A percentile compares a stretch with the other conserved stretches of the same genome.
These are phyloP conservation scores for Aspergillus egyptiacus DNA, from an alignment of 495 filamentous ascomycete species.

Conservation along the genomic window DNA sequence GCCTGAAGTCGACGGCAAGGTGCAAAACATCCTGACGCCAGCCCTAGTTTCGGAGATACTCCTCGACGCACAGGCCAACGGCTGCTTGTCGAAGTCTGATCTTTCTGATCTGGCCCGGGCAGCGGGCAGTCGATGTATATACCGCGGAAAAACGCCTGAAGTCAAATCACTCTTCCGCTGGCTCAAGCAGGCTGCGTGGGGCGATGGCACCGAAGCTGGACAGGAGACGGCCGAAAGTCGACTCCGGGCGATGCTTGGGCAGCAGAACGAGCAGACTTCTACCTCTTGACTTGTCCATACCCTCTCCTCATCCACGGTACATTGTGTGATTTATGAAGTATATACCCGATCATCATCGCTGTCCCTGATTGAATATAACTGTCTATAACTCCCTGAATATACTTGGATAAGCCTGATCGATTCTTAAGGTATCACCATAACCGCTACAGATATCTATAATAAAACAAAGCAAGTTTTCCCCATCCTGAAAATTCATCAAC, in stretches of 20 bases:
- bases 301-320: too few species aligned
- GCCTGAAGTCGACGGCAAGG: slow-evolving; percentile 8
- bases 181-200: slow-evolving; percentile 26
- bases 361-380: too few species aligned
- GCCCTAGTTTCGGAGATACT: slow-evolving; percentile 39
- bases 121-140: neutral
- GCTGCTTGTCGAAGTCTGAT: neutral
- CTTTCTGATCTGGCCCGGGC: neutral
- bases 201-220: slow-evolving; percentile 13
- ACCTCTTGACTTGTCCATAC: neutral
- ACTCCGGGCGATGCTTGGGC: slow-evolving; percentile 36
- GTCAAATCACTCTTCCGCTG: slow-evolving; percentile 36
- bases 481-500: neutral
- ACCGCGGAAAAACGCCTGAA: slow-evolving; percentile 10
- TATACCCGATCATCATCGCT: neutral
- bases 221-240: slow-evolving; percentile 35
- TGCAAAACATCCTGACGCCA: slow-evolving; percentile 26
- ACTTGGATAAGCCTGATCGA: neutral
- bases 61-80: slow-evolving; percentile 34
- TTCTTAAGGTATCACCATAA: slow-evolving; percentile 3
- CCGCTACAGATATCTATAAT: neutral
- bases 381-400: neutral
- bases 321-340: too few species aligned
- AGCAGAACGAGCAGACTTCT: slow-evolving; percentile 2
- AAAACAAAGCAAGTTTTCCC: neutral